Percentiles rank a stretch among this genome's conserved stretches.
Conservation (phyloP, 2,329 filamentous ascomycete genomes). For the Clarireedia monteithiana region DNA sequence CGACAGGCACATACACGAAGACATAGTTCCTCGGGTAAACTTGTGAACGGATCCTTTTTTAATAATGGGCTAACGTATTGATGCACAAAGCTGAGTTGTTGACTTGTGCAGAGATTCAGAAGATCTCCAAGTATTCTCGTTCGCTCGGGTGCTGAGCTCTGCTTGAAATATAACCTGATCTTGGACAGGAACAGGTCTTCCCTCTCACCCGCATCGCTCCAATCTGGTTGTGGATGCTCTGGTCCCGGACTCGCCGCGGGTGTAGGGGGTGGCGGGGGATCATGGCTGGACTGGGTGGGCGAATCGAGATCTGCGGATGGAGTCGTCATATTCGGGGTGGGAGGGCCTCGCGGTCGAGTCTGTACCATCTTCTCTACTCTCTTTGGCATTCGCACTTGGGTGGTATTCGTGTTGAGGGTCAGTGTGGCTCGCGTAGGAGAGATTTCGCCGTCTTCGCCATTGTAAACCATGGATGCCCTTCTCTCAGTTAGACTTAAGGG, state of each 20-base stretch:
- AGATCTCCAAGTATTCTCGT: constrained; percentile 80
- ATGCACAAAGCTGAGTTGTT: constrained; percentile 90
- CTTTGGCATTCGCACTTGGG: constrained; percentile 29
- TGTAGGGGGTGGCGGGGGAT: constrained; percentile 55
- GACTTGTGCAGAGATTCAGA: constrained; percentile 88
- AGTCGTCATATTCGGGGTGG: constrained; percentile 59
- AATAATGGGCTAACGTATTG: constrained; percentile 90
- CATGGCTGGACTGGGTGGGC: constrained; percentile 29
- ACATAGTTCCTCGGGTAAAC: constrained; percentile 87
- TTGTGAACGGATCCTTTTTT: constrained; percentile 93
- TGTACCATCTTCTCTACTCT: constrained; percentile 48
- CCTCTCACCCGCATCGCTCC: constrained; percentile 69
- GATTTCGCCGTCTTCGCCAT: constrained; percentile 38
- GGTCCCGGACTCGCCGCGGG: constrained; percentile 59
- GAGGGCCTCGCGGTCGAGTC: constrained; percentile 47
- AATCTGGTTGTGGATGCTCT: constrained; percentile 56
- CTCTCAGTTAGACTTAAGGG: constrained; percentile 54
- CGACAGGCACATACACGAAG: constrained; percentile 56
- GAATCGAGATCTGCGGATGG: constrained; percentile 54
- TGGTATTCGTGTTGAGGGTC: constrained; percentile 41
- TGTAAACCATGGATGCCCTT: constrained; percentile 47
- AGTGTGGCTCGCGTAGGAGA: constrained; percentile 32
- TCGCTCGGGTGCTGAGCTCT: constrained; percentile 66
- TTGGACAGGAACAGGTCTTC: constrained; percentile 78
- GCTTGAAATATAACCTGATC: constrained; percentile 71